Conservation (phyloP, 148 eudicot species). For the Rhododendron henanense region DNA sequence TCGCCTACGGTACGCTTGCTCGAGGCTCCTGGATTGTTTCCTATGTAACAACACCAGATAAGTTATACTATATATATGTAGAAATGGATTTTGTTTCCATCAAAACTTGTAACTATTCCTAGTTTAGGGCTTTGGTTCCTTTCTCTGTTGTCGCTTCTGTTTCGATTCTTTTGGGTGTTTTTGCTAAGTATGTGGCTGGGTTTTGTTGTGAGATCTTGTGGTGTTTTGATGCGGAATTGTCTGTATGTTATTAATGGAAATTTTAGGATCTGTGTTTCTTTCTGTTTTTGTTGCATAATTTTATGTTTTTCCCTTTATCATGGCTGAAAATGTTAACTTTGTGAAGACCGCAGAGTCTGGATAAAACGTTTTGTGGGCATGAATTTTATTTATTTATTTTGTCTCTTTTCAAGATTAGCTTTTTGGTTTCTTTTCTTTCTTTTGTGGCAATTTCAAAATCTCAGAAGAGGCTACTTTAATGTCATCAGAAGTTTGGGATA, state of each 20-base stretch:
- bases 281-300: not conserved
- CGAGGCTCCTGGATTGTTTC: slow-evolving; percentile 36
- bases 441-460: not conserved
- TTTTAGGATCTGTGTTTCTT: not conserved
- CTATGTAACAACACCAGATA: slow-evolving; percentile 24
- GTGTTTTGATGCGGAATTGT: not conserved
- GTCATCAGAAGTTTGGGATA: not conserved
- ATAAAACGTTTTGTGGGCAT: not conserved
- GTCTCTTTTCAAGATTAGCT: not conserved
- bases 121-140: not conserved
- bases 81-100: not conserved
- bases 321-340: not conserved
- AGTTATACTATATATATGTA: not conserved
- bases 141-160: not conserved
- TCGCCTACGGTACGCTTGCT: slow-evolving; percentile 37
- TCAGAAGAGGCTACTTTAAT: not conserved
- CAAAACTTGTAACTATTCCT: not conserved
- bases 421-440: not conserved
- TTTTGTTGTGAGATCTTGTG: not conserved
- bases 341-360: not conserved
- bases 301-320: not conserved
- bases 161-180: not conserved
- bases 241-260: not conserved
- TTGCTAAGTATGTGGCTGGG: not conserved
- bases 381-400: not conserved